A percentile compares a stretch with the other conserved stretches of the same genome.
Conservation (phyloP, 2,329 filamentous ascomycete genomes). For the Shiraia sp. region DNA sequence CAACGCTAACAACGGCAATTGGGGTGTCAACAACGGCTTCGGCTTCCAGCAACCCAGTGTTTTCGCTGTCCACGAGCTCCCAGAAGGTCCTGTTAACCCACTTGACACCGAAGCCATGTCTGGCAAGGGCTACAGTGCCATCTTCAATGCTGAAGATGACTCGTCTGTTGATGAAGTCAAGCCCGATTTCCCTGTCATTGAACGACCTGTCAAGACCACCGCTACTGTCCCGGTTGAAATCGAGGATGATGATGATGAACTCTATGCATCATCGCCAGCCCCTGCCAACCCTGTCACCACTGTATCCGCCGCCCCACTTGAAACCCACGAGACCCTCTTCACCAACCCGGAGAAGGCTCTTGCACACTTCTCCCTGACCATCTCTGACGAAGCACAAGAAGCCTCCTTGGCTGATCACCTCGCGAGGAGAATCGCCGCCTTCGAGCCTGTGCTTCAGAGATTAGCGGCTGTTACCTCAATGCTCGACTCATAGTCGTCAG, state of each 20-base stretch:
- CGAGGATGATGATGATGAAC: conserved; percentile 59
- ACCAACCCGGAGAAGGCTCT: conserved; percentile 67
- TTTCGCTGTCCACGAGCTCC: conserved; percentile 73
- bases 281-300: conserved; percentile 47
- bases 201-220: conserved; percentile 40
- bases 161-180: conserved; percentile 52
- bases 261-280: conserved; percentile 56
- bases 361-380: conserved; percentile 66
- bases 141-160: conserved; percentile 41
- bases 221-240: conserved; percentile 22
- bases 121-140: conserved; percentile 62
- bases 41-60: conserved; percentile 65
- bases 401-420: conserved; percentile 37
- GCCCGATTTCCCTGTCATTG: conserved; percentile 54
- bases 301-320: conserved; percentile 18
- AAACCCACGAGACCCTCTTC: conserved; percentile 41
- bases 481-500: conserved; percentile 34
- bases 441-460: conserved; percentile 39
- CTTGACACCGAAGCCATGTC: conserved; percentile 65
- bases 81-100: conserved; percentile 64
- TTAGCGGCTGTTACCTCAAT: conserved; percentile 41
- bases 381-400: conserved; percentile 55
- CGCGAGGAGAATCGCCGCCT: conserved; percentile 39
- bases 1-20: conserved; percentile 45
- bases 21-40: conserved; percentile 58